Evolutionary conservation across 768 basidiomycete species (phyloP), one percentile per base, ranked within the genome.

Genomic region (Tylopilus plumbeoviolaceoides): DNA sequence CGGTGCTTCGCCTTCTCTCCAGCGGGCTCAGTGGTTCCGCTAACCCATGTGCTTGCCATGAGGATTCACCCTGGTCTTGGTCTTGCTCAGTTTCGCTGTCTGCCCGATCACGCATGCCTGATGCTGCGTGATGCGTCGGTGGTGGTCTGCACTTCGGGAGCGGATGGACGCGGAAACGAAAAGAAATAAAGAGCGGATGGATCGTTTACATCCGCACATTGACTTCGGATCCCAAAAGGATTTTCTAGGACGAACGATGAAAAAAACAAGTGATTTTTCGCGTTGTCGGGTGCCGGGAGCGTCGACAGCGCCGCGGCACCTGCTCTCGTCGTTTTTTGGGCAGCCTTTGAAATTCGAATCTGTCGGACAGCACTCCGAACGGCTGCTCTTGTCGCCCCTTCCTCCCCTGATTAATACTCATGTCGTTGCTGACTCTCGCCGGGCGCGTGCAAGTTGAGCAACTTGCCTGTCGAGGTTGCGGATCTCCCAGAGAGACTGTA

Each of bases 31-130:
- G 39, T 33, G 44, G 28, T n/a, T 57, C 66, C 27, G 49, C n/a
- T 30, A 56, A 30, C 36, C 40, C 54, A 21, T 59, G 59, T 31
- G 36, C 50, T 35, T 56, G 66, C 54, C 62, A 57, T 55, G 73
- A 65, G n/a, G 78, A 76, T 27, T 72, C 73, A 1, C 73, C 75
- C 15, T 73, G 68, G 7, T 78, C 77, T 35, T 76, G 72, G 9
- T 78, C 77, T 35, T 76, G 72, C 56, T 79, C 80, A 9, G 67
- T 69, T 53, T 79, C 77, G 58, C 72, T 58, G 21, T 63, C 63
- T 21, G 50, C 31, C 75, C 73, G 77, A 52, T 58, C 62, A 35
- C 47, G 58, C 56, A 57, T 44, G 14, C 40, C 27, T 42, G 55
- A 44, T 49, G 40, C 25, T 62, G 64, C 23, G 44, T 44, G 53